phyloP scores from a whole-genome alignment of 148 eudicot genomes.

The Camellia japonica region DNA sequence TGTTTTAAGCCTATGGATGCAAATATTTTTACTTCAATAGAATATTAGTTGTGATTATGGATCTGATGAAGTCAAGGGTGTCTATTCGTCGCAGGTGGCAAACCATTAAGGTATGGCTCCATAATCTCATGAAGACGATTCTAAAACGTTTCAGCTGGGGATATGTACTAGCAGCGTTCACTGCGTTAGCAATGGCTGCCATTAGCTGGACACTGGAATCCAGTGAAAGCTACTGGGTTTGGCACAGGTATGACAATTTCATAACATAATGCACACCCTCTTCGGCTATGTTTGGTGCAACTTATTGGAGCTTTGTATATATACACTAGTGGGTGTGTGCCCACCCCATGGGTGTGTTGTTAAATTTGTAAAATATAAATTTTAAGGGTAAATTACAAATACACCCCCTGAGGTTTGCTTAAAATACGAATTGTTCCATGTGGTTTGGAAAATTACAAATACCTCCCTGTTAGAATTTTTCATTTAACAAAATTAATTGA shows the following conservation, averaged over 20 bases:
- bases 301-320: no score
- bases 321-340: no score
- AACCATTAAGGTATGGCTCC: slow-evolving; percentile 37
- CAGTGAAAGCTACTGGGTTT: slow-evolving; percentile 76
- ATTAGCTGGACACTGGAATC: slow-evolving; percentile 87
- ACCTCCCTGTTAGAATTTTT: no score
- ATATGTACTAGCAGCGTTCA: slow-evolving; percentile 59
- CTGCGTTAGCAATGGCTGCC: slow-evolving; percentile 70
- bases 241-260: slow-evolving; percentile 73
- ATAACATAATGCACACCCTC: not conserved
- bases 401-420: no score
- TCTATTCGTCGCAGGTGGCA: slow-evolving; percentile 50
- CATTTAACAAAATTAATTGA: no score
- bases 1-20: not conserved
- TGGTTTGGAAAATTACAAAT: no score
- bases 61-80: not conserved
- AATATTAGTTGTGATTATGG: not conserved
- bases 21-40: not conserved
- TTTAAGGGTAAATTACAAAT: no score
- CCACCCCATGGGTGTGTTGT: no score
- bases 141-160: slow-evolving; percentile 72
- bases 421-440: no score
- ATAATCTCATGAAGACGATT: slow-evolving; percentile 41
- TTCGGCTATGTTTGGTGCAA: not conserved
- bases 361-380: no score